Percentiles rank a stretch among this genome's conserved stretches.
These are phyloP conservation scores for Prototheca wickerhamii DNA, from an alignment of 163 green algal genomes.

Conservation along the genomic window DNA sequence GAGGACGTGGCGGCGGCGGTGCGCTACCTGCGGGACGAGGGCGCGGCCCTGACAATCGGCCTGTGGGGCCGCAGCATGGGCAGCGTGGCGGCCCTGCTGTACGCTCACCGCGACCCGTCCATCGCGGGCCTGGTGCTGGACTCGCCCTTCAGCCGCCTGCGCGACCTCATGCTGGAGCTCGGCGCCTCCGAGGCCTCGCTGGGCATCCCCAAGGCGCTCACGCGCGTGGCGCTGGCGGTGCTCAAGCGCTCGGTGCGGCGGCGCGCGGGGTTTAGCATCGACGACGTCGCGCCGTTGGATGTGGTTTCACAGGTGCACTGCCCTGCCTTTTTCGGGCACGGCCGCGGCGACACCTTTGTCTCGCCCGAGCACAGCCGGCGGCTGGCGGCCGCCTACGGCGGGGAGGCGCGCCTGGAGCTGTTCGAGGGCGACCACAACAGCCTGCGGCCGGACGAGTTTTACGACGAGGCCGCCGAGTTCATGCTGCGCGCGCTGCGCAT, in stretches of 20 bases:
- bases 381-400: slow-evolving; percentile 50
- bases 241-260: slow-evolving; percentile 74
- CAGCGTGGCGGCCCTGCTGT: slow-evolving; percentile 86
- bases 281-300: slow-evolving; percentile 53
- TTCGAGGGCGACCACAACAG: slow-evolving; percentile 95
- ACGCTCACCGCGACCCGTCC: slow-evolving; percentile 51
- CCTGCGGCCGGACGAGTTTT: slow-evolving; percentile 66
- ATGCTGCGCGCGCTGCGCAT: slow-evolving; percentile 38
- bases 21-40: slow-evolving; percentile 25
- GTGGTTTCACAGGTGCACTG: slow-evolving; percentile 52
- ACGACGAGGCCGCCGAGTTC: slow-evolving; percentile 74
- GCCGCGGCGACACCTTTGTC: slow-evolving; percentile 81
- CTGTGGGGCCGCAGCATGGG: slow-evolving; percentile 95
- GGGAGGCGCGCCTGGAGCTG: slow-evolving; percentile 54
- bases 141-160: slow-evolving; percentile 74
- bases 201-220: slow-evolving; percentile 35
- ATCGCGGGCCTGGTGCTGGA: slow-evolving; percentile 75
- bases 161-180: slow-evolving; percentile 84
- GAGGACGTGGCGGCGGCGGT: slow-evolving; percentile 65
- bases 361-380: slow-evolving; percentile 58
- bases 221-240: slow-evolving; percentile 53
- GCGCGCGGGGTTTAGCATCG: slow-evolving; percentile 81
- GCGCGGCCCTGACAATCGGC: slow-evolving; percentile 46
- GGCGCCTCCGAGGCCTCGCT: slow-evolving; percentile 54
- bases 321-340: slow-evolving; percentile 88